Percentiles rank a stretch among this genome's conserved stretches.
phyloP scores from a whole-genome alignment of 176 grass and related monocot species.

The Musa beccarii region DNA sequence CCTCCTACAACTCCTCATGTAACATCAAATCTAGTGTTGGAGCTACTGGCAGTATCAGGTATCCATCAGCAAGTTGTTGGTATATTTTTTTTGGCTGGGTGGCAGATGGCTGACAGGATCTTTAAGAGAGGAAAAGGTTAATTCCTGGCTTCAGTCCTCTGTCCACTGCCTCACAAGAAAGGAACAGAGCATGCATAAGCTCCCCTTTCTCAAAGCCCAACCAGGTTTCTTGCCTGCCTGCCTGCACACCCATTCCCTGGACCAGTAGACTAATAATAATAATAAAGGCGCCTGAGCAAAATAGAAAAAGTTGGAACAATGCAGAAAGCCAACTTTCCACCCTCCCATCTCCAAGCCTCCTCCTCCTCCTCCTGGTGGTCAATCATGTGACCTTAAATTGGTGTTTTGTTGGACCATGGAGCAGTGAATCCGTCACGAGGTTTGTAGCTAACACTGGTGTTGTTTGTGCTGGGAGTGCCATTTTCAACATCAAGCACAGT shows the following conservation, averaged over 20 bases:
- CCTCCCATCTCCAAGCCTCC: constrained; percentile 1
- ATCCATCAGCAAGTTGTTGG: neutral
- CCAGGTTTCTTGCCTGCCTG: neutral
- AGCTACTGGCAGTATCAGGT: neutral
- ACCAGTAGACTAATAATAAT: too few relatives aligned
- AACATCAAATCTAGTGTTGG: neutral
- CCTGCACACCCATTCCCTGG: neutral
- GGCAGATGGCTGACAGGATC: neutral
- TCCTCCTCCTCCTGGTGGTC: neutral
- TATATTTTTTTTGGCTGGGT: too few relatives aligned
- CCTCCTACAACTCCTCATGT: too few relatives aligned
- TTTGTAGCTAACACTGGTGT: neutral
- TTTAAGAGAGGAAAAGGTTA: neutral
- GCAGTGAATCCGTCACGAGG: neutral
- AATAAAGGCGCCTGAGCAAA: neutral
- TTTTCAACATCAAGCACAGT: too few relatives aligned
- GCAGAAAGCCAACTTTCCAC: constrained; percentile 12
- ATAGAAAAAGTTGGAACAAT: neutral
- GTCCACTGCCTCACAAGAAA: neutral
- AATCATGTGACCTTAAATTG: neutral
- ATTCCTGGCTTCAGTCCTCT: constrained; percentile 18
- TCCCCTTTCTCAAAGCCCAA: neutral
- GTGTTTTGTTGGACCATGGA: neutral
- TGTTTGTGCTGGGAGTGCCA: too few relatives aligned
- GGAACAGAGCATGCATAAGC: neutral